Evolutionary conservation across 257 asterid species (phyloP), one percentile per base, ranked within the genome.

Genomic region (Solanum ossicruentum): DNA sequence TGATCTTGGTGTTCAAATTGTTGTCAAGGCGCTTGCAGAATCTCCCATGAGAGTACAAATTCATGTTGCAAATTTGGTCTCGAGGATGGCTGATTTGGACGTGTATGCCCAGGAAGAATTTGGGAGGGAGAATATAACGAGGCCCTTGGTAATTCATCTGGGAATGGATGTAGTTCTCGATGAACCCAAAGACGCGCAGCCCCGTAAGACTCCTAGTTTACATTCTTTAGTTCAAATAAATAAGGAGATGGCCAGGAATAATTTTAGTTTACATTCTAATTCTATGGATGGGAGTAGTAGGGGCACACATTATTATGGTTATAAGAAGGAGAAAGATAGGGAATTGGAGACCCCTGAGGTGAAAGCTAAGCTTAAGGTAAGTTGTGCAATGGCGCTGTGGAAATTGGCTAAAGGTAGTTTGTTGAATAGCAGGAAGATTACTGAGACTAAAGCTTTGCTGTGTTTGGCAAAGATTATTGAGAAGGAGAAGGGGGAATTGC

Each of bases 391-490:
- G 85, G 98, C 98, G 0, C 63, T 93, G 41, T 92, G 96, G 97
- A 93, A 93, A 97, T 94, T 95, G 57, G 95, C 98, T 17, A 91
- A 85, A 87, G 93, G 91, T 4, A 93, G 95, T 70, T 91, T 91
- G 78, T 84, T 89, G 13, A 95, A 92, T 72, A 95, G 97, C 83
- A 88, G 84, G 86, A 89, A 93, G 83, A 93, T 95, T 32, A 88
- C 97, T 0, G 98, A 95, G 88, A 92, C 98, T 1, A 95, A 93
- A 84, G 98, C 96, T 52, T 90, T 95, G 85, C 95, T 95, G 18
- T 93, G 98, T 90, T 85, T 93, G 85, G 98, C 95, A 10, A 93
- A 93, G 92, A 89, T 95, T 20, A 91, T 93, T 5, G 98, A 93
- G 86, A 91, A 66, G 18, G 98, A 93, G 86, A 85, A 88, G 67